Conservation (phyloP, 768 basidiomycete species). For the Artomyces pyxidatus region DNA sequence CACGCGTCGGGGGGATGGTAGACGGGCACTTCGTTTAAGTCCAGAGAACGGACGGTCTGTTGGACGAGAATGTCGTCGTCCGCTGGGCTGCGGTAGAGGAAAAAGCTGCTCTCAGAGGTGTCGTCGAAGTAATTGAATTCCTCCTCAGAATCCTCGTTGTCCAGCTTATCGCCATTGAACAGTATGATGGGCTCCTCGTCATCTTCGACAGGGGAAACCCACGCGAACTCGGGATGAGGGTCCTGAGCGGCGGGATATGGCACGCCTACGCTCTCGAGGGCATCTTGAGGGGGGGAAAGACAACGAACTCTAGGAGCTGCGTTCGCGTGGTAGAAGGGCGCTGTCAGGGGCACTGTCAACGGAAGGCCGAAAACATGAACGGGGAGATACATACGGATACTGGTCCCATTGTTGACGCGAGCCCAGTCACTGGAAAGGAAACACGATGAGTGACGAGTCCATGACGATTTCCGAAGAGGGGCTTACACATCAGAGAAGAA, state of each 20-base stretch:
- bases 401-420: background rate
- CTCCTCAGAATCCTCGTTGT: too few relatives aligned
- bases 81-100: too few relatives aligned
- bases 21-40: too few relatives aligned
- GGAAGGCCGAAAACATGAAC: background rate
- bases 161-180: too few relatives aligned
- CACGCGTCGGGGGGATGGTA: too few relatives aligned
- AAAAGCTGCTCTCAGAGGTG: too few relatives aligned
- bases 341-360: background rate
- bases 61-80: too few relatives aligned
- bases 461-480: background rate
- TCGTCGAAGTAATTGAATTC: too few relatives aligned
- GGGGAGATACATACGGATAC: too few relatives aligned
- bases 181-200: too few relatives aligned
- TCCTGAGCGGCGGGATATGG: background rate
- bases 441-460: background rate
- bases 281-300: background rate
- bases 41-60: too few relatives aligned
- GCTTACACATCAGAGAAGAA: constrained; percentile 1
- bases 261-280: background rate
- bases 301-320: background rate
- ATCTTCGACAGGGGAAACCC: too few relatives aligned
- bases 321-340: background rate
- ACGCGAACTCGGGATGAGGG: background rate
- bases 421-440: background rate